Evolutionary conservation across 1,284 basidiomycete genomes (phyloP).

Genomic region (Pseudozyma thailandica): DNA sequence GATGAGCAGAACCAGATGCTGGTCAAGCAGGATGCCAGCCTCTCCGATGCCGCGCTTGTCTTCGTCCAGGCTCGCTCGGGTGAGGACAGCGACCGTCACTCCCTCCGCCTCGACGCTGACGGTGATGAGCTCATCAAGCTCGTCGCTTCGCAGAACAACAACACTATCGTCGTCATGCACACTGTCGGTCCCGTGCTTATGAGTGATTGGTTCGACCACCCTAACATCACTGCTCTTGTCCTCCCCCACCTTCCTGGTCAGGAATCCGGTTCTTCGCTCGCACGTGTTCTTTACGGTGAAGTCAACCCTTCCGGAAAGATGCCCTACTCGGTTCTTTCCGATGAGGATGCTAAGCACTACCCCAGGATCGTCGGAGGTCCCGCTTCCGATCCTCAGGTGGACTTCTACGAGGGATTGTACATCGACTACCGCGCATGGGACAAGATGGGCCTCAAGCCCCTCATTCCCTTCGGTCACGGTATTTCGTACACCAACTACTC

Average conservation of each 20-base stretch:
- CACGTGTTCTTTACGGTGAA: constrained; percentile 39
- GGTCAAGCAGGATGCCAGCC: constrained; percentile 24
- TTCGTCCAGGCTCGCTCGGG: constrained; percentile 69
- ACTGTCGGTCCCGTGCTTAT: constrained; percentile 67
- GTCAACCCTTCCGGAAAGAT: constrained; percentile 43
- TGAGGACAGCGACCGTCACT: constrained; percentile 69
- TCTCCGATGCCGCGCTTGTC: constrained; percentile 39
- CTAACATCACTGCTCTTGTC: constrained; percentile 45
- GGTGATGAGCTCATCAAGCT: constrained; percentile 67
- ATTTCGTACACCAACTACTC: constrained; percentile 83
- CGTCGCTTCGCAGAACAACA: constrained; percentile 70
- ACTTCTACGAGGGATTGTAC: constrained; percentile 76
- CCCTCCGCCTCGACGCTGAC: constrained; percentile 66
- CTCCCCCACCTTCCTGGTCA: constrained; percentile 46
- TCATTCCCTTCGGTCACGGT: constrained; percentile 83
- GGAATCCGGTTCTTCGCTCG: constrained; percentile 43
- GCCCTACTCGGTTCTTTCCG: constrained; percentile 37
- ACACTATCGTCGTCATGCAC: constrained; percentile 84
- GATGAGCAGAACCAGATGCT: constrained; percentile 29
- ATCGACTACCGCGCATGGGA: constrained; percentile 79
- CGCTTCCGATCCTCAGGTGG: constrained; percentile 70
- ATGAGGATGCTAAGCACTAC: constrained; percentile 46
- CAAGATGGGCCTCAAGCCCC: constrained; percentile 73
- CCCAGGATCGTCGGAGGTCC: constrained; percentile 66
- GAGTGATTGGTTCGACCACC: constrained; percentile 46